Evolutionary conservation across 768 basidiomycete genomes (phyloP), one percentile per base, ranked within the genome.

Genomic region (Leccinum olivaceopallidum): DNA sequence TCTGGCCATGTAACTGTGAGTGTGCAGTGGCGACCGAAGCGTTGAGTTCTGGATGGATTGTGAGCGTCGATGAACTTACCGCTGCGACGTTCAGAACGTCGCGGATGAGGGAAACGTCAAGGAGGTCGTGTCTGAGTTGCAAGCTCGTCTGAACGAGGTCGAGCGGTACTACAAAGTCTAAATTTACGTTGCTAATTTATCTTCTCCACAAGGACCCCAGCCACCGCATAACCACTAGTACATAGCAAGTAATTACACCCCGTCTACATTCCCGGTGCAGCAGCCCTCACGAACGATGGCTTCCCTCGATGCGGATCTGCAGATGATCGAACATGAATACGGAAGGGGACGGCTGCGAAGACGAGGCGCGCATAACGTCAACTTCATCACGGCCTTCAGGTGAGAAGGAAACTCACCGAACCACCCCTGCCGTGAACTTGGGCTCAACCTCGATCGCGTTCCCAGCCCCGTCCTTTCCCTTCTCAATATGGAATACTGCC

Each of bases 341-440:
- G 71, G 71, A 61, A 71, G 57, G 32, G 71, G 73, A 30, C 66
- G 71, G 7, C 71, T 72, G 60, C 39, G 61, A 74, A 63, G 60
- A 55, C 50, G 7, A 58, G 56, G 37, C 44, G 55, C 55, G n/a
- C 26, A 16, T 47, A 52, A 58, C 57, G 61, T 71, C 53, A 70
- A 48, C 56, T 32, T 56, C 53, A 42, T 20, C 20, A 20, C 56
- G 39, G 53, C 20, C 56, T 48, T 59, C 47, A 58, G 30, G 20
- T 36, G 26, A 18, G 28, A 34, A 57, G 60, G 52, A 63, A 55
- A 63, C 73, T n/a, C 14, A 74, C 73, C 67, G 69, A 62, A 75
- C 62, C 37, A 76, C 67, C n/a, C 73, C 73, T 47, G 68, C 57
- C 10, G 67, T 72, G 62, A 75, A 75, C 18, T 70, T 62, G 59